phyloP scores from a whole-genome alignment of 441 rosid species.

The Croton setiger region DNA sequence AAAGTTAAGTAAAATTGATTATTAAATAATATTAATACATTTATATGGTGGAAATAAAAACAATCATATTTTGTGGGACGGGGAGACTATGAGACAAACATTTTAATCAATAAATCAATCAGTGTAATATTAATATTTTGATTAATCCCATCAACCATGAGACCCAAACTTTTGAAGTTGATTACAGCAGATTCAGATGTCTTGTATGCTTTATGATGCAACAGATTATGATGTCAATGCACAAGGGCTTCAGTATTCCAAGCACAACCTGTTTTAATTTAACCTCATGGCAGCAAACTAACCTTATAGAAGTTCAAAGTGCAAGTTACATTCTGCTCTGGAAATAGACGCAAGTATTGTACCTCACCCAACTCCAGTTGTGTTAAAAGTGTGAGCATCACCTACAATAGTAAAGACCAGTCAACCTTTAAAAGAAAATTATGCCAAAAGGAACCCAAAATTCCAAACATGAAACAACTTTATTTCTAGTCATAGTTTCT shows the following conservation, averaged over 20 bases:
- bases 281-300: slow-evolving; percentile 15
- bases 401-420: too few species aligned
- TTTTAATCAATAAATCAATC: background rate
- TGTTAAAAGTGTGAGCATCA: slow-evolving; percentile 82
- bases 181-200: background rate
- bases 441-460: too few species aligned
- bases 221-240: slow-evolving; percentile 12
- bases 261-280: background rate
- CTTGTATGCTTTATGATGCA: background rate
- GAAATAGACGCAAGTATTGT: slow-evolving; percentile 68
- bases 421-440: too few species aligned
- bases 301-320: slow-evolving; percentile 91
- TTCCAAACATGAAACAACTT: slow-evolving; percentile 4
- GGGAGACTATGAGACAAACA: background rate
- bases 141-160: background rate
- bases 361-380: slow-evolving; percentile 88
- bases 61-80: too few species aligned
- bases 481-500: background rate
- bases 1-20: too few species aligned
- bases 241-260: slow-evolving; percentile 8
- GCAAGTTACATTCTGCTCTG: slow-evolving; percentile 69
- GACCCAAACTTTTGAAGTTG: background rate
- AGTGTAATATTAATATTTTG: background rate
- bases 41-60: too few species aligned
- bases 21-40: too few species aligned